A percentile compares a stretch with the other conserved stretches of the same genome.
Conservation (phyloP, 2,329 filamentous ascomycete genomes). For the Cladophialophora psammophila region DNA sequence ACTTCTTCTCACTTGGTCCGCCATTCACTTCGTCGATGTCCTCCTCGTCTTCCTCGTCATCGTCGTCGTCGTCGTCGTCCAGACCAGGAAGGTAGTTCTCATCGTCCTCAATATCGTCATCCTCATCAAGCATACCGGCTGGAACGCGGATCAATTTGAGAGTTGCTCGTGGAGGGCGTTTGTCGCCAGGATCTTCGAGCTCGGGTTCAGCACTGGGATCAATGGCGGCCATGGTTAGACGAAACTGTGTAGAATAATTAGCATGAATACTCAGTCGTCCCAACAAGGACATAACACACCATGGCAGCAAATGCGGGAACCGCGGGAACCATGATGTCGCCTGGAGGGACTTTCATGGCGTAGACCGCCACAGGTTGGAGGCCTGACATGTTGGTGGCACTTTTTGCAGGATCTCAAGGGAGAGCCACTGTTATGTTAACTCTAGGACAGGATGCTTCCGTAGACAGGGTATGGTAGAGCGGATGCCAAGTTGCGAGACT, state of each 20-base stretch:
- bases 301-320: slow-evolving; percentile 80
- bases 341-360: slow-evolving; percentile 87
- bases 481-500: background rate
- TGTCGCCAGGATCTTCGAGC: slow-evolving; percentile 68
- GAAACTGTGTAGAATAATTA: slow-evolving; percentile 68
- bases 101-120: slow-evolving; percentile 67
- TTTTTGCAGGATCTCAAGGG: background rate
- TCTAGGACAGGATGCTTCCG: background rate
- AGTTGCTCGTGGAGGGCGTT: slow-evolving; percentile 68
- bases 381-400: slow-evolving; percentile 50
- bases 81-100: slow-evolving; percentile 48
- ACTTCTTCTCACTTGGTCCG: slow-evolving; percentile 87
- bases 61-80: slow-evolving; percentile 48
- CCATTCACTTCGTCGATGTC: slow-evolving; percentile 64
- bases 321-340: slow-evolving; percentile 81
- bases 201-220: slow-evolving; percentile 82
- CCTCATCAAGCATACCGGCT: slow-evolving; percentile 60
- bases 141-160: slow-evolving; percentile 86
- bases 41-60: slow-evolving; percentile 55
- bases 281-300: slow-evolving; percentile 63
- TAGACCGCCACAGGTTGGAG: slow-evolving; percentile 78
- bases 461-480: background rate
- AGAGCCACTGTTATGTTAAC: background rate
- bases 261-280: background rate
- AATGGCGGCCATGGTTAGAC: slow-evolving; percentile 97